Evolutionary conservation across 2,329 filamentous ascomycete genomes (phyloP).

Genomic region (Pseudogymnoascus sp.): DNA sequence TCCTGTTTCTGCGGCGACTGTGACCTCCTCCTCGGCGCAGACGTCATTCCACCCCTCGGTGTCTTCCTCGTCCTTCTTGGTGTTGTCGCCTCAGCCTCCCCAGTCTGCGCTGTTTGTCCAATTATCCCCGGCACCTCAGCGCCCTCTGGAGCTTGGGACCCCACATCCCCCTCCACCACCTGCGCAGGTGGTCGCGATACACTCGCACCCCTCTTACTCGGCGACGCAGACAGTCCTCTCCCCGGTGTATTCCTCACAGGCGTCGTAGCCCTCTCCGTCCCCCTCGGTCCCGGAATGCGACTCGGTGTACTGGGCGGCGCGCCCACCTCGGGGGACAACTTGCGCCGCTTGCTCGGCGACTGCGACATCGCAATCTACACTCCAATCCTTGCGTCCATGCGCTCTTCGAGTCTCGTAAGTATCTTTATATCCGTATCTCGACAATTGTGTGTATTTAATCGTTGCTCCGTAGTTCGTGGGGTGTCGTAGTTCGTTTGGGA

Average conservation of each 20-base stretch:
- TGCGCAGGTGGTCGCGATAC: not conserved
- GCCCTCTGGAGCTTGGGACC: not conserved
- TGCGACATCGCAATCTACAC: conserved; percentile 36
- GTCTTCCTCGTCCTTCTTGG: not conserved
- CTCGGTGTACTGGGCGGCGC: conserved; percentile 33
- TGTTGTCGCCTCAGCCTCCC: not conserved
- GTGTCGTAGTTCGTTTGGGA: not conserved
- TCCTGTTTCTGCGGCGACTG: conserved; percentile 1
- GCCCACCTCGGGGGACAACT: conserved; percentile 46
- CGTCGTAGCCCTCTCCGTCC: conserved; percentile 23
- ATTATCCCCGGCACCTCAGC: conserved; percentile 12
- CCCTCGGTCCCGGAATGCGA: conserved; percentile 21
- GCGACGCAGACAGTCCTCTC: conserved; percentile 19
- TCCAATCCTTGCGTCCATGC: not conserved
- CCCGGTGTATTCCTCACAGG: conserved; percentile 25
- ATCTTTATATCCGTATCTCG: not conserved
- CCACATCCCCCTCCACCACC: not conserved
- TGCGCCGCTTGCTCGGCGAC: conserved; percentile 55
- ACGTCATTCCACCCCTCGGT: not conserved
- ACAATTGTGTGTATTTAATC: not conserved
- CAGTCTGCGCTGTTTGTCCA: not conserved
- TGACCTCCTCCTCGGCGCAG: conserved; percentile 7
- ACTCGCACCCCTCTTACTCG: conserved; percentile 18
- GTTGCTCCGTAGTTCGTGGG: not conserved
- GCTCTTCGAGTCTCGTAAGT: not conserved